Evolutionary conservation across 306 rosid species (phyloP), one percentile per base, ranked within the genome.

Genomic region (Cucurbita maxima): DNA sequence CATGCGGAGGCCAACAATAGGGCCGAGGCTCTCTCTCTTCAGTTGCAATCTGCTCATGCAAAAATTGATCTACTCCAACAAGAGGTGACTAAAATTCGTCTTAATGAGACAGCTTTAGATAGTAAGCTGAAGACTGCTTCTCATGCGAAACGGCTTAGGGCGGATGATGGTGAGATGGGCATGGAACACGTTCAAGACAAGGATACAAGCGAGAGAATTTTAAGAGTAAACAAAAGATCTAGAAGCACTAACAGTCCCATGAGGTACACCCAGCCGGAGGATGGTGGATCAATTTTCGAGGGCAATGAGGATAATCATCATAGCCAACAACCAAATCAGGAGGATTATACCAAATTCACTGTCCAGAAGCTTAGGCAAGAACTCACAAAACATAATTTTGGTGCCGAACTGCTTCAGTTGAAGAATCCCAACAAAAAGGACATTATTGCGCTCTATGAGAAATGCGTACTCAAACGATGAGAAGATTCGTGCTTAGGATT

Each of bases 341-440:
- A 87, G 64, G 97, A 95, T 47, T 85, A 89, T 71, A 95, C 77
- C 12, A 95, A 81, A 83, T 89, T 95, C 80, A 95, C 99, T 0
- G n/a, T 91, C 10, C 88, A 76, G 81, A 88, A 84, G 79, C 95
- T 95, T 16, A 95, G 89, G 88, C 97, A 89, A 77, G 99, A 95
- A 74, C 91, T 95, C 50, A 95, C 99, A 25, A 91, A 91, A 67
- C 90, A 86, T 62, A 91, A 91, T 80, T 84, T 75, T 47, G 99
- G 97, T 18, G 96, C 89, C 37, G 91, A 88, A 75, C 84, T 94
- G 73, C 96, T 94, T 10, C 82, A 84, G 78, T 68, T 94, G 86
- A 94, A 84, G 83, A 89, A 85, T 80, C 90, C 99, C 40, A 83
- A 73, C 79, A 94, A 89, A 80, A 89, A 79, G 77, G 99, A 91